Evolutionary conservation across 164 flowering plant genomes (phyloP), one percentile per base, ranked within the genome.

Genomic region (Euptelea pleiosperma): DNA sequence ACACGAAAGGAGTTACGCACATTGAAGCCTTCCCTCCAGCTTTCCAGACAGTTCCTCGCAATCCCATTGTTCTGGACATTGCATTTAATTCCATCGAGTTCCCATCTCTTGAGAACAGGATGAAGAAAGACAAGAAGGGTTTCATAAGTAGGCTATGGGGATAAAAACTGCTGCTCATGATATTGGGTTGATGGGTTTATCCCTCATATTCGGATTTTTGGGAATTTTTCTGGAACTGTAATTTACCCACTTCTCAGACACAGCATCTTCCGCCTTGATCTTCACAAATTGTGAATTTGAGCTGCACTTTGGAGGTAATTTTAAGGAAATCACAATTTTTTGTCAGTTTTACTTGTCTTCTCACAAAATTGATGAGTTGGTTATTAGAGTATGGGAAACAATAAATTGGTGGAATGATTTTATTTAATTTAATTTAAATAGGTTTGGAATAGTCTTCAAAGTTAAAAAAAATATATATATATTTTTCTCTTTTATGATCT

Each of bases 71-170:
- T 24, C 49, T 91, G 55, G 99, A 94, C 66, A 79, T 94, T 46
- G 97, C 93, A 28, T 87, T 75, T 50, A 80, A 80, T 50, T 68
- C 65, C 8, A 80, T 94, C 34, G 96, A 86, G 22, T 94, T 91
- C 79, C 99, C 99, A 42, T 77, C 97, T 41, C 80, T 94, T 21
- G 96, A 91, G n/a, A 72, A 67, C 75, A 78, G 91, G 77, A 80
- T 83, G 91, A 94, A 87, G 90, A 94, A 94, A 70, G 91, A 87
- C 58, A 76, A 73, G 73, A 92, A 84, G 76, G 83, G 99, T 47
- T 82, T 94, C 70, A 77, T 86, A 12, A 82, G 95, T 37, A 72
- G 97, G 76, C 64, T 91, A 34, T 91, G 95, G 92, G 43, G 99
- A 57, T 91, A 65, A 86, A 50, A 6, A 29, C n/a, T n/a, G n/a